Evolutionary conservation across 2,329 filamentous ascomycete species (phyloP).

Genomic region (Aspergillus ustus): DNA sequence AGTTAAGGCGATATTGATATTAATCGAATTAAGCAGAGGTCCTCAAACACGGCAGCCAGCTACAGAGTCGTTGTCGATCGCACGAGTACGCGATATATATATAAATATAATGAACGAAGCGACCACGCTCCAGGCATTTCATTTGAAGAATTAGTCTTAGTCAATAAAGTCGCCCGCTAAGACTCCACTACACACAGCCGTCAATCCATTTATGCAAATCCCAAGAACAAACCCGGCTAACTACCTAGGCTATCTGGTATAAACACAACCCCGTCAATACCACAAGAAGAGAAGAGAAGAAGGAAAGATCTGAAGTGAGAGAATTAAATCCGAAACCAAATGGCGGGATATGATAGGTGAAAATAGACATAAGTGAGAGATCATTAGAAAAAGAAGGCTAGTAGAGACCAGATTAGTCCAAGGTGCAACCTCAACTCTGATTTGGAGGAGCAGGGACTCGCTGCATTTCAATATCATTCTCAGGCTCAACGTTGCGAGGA

Average conservation of each 20-base stretch:
- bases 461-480: slow-evolving; percentile 74
- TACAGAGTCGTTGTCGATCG: no score
- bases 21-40: neutral
- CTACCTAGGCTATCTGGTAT: slow-evolving; percentile 10
- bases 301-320: slow-evolving; percentile 9
- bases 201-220: slow-evolving; percentile 10
- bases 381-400: slow-evolving; percentile 19
- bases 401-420: neutral
- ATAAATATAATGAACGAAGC: no score
- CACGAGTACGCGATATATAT: neutral
- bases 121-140: neutral
- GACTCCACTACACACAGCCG: slow-evolving; percentile 4
- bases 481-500: slow-evolving; percentile 54
- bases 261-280: slow-evolving; percentile 9
- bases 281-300: slow-evolving; percentile 7
- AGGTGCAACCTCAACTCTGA: slow-evolving; percentile 22
- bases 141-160: neutral
- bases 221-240: neutral
- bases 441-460: slow-evolving; percentile 49
- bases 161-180: neutral
- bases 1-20: neutral
- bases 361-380: neutral
- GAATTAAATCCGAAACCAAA: neutral
- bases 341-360: neutral
- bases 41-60: no score